phyloP scores from a whole-genome alignment of 2,329 filamentous ascomycete species.

The Alternaria panax region DNA sequence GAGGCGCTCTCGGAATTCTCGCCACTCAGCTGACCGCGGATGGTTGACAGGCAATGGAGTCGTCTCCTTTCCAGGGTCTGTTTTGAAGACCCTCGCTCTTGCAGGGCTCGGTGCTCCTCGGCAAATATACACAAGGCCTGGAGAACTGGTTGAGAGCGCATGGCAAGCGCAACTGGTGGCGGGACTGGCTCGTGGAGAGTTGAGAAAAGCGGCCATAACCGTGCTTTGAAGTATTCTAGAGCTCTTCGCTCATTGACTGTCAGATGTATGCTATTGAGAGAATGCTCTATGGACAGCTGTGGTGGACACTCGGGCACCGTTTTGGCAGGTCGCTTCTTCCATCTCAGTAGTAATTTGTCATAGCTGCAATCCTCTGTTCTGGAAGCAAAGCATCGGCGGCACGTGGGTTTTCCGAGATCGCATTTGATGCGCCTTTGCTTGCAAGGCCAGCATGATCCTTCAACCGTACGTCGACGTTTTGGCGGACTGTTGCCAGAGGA shows the following conservation, averaged over 20 bases:
- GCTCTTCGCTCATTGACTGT: slow-evolving; percentile 21
- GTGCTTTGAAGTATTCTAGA: slow-evolving; percentile 22
- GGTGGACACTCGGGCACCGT: slow-evolving; percentile 5
- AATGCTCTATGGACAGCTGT: slow-evolving; percentile 1
- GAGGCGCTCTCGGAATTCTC: slow-evolving; percentile 4
- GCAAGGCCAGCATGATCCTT: slow-evolving; percentile 20
- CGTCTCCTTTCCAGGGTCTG: slow-evolving; percentile 11
- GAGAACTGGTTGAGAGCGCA: slow-evolving; percentile 21
- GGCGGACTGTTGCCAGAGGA: slow-evolving; percentile 17
- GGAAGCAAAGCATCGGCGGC: slow-evolving; percentile 10
- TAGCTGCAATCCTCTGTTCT: slow-evolving; percentile 15
- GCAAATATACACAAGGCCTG: slow-evolving; percentile 21
- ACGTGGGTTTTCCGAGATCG: slow-evolving; percentile 13
- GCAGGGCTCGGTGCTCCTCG: slow-evolving; percentile 20
- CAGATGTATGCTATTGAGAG: slow-evolving; percentile 8
- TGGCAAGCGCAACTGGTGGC: slow-evolving; percentile 17
- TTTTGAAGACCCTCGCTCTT: slow-evolving; percentile 10
- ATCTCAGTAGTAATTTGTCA: slow-evolving; percentile 13
- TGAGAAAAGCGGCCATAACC: slow-evolving; percentile 23
- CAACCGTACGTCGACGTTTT: slow-evolving; percentile 17
- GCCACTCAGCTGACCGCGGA: slow-evolving; percentile 17
- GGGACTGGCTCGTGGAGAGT: slow-evolving; percentile 17
- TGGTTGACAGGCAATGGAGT: slow-evolving; percentile 15
- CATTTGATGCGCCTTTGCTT: slow-evolving; percentile 16
- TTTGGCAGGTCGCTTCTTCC: slow-evolving; percentile 19